Conservation (phyloP, 1,284 basidiomycete species). For the Trichosporon faecale region DNA sequence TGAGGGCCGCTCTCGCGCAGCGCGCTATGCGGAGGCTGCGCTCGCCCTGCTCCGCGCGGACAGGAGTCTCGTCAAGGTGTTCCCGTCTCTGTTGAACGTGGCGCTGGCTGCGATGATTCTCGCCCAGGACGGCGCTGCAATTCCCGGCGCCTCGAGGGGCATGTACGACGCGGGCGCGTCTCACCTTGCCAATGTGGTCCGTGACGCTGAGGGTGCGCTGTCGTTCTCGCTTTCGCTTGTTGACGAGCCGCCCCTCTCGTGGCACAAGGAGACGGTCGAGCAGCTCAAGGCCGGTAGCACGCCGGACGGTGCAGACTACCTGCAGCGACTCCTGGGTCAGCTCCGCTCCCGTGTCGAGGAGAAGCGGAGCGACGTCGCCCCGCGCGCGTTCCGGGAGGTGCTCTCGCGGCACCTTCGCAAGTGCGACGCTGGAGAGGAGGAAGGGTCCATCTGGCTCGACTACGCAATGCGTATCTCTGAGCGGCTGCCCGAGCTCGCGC, state of each 20-base stretch:
- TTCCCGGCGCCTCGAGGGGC: constrained; percentile 57
- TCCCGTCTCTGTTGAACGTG: constrained; percentile 30
- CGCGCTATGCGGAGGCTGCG: constrained; percentile 63
- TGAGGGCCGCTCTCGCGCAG: constrained; percentile 56
- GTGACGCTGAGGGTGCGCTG: constrained; percentile 61
- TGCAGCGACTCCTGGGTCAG: constrained; percentile 35
- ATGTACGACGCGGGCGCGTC: constrained; percentile 56
- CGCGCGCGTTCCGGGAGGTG: constrained; percentile 61
- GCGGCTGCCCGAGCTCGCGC: constrained; percentile 61
- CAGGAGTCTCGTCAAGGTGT: constrained; percentile 58
- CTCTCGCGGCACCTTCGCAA: constrained; percentile 60
- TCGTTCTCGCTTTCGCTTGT: constrained; percentile 64
- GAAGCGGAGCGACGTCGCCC: constrained; percentile 51
- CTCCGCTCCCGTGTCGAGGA: constrained; percentile 15
- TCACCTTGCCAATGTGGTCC: constrained; percentile 56
- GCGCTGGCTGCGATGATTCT: constrained; percentile 45
- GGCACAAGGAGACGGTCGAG: constrained; percentile 57
- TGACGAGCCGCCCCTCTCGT: constrained; percentile 53
- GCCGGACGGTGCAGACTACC: constrained; percentile 28
- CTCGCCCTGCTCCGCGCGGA: constrained; percentile 63
- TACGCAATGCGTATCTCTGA: constrained; percentile 64
- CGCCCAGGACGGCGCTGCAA: constrained; percentile 54
- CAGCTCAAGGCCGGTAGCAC: constrained; percentile 35
- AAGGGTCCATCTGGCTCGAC: constrained; percentile 72
- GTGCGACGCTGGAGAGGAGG: constrained; percentile 60